Conservation (phyloP, 2,329 filamentous ascomycete species). For the Karstenula rhodostoma region DNA sequence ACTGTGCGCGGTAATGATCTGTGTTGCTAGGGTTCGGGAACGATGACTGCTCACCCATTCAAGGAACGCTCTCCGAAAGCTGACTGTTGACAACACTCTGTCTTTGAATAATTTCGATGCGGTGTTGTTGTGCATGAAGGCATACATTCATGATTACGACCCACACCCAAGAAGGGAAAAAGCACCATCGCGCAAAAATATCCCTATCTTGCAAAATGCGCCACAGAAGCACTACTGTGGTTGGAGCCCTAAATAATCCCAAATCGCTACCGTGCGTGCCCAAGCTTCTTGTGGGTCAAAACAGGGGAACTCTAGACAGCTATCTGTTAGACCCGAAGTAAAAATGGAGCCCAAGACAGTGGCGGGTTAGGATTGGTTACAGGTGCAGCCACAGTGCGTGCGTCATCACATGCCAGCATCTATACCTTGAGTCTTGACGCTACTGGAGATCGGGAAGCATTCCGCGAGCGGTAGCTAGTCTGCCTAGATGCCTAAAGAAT, state of each 20-base stretch:
- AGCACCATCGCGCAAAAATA: background rate
- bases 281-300: too few species aligned
- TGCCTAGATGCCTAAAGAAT: background rate
- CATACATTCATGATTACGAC: background rate
- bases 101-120: background rate
- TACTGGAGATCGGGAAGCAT: background rate
- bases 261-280: too few species aligned
- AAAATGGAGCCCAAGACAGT: background rate
- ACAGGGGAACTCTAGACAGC: too few species aligned
- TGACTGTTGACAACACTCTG: background rate
- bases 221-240: too few species aligned
- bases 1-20: background rate
- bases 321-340: too few species aligned
- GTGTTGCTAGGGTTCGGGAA: background rate
- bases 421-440: too few species aligned
- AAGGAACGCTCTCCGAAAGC: background rate
- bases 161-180: conserved; percentile 1
- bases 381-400: too few species aligned
- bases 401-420: too few species aligned
- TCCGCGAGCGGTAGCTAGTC: background rate
- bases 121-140: background rate
- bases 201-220: background rate
- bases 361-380: too few species aligned
- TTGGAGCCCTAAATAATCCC: too few species aligned
- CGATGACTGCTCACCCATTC: background rate